Conservation (phyloP, 768 basidiomycete genomes). For the Leccinum aurantiacum region DNA sequence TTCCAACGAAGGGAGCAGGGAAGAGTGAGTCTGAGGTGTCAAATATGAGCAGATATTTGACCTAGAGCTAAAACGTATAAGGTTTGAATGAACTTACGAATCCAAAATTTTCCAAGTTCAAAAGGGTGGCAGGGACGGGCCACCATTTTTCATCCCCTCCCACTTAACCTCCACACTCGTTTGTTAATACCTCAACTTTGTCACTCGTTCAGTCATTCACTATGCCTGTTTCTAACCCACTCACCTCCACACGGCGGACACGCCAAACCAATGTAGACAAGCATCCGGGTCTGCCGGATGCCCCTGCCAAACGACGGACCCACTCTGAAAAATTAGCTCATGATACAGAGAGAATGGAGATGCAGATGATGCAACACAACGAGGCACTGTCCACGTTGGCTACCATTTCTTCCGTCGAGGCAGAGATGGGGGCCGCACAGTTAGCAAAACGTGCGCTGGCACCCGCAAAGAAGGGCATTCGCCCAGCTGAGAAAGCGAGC, state of each 20-base stretch:
- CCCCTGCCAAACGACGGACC: background rate
- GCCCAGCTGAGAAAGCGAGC: too few species aligned
- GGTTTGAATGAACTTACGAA: too few species aligned
- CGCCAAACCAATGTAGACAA: background rate
- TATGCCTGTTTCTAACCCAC: background rate
- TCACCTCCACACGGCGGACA: background rate
- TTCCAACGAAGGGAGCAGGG: too few species aligned
- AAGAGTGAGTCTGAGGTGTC: too few species aligned
- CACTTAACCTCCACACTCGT: background rate
- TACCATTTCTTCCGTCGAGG: too few species aligned
- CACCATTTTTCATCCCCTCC: background rate
- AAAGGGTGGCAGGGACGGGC: background rate
- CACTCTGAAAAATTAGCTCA: background rate
- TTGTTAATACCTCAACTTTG: background rate
- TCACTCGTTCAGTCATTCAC: background rate
- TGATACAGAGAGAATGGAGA: too few species aligned
- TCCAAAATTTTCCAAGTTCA: background rate
- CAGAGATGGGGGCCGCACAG: too few species aligned
- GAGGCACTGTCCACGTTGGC: too few species aligned
- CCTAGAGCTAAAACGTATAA: too few species aligned
- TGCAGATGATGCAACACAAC: background rate
- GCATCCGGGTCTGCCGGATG: background rate
- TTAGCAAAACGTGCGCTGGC: too few species aligned
- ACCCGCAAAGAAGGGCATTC: too few species aligned
- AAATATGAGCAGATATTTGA: too few species aligned